Evolutionary conservation across 208 protist genomes (phyloP).

Genomic region (Leishmania aethiopica): DNA sequence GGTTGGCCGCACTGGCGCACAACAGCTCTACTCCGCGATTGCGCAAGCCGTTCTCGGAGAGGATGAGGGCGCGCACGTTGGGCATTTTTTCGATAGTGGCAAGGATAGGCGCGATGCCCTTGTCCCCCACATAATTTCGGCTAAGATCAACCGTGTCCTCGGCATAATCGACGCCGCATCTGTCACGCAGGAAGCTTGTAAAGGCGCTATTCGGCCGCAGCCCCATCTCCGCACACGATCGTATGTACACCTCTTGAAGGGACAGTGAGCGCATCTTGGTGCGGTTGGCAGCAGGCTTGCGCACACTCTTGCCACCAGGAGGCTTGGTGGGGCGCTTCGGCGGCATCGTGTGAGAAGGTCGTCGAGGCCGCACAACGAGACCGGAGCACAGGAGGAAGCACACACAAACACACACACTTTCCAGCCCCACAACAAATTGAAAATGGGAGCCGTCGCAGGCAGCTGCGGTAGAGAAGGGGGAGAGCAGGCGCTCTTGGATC

Average conservation of each 20-base stretch:
- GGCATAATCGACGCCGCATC: constrained; percentile 36
- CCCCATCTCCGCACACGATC: constrained; percentile 67
- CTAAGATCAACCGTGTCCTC: constrained; percentile 63
- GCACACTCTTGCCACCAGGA: constrained; percentile 22
- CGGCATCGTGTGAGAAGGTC: constrained; percentile 14
- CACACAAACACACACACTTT: neutral
- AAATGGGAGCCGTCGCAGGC: neutral
- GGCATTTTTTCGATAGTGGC: constrained; percentile 58
- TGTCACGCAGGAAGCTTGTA: constrained; percentile 57
- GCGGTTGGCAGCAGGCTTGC: constrained; percentile 5
- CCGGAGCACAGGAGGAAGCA: neutral
- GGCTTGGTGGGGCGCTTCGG: constrained; percentile 23
- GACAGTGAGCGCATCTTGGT: constrained; percentile 35
- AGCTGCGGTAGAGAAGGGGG: neutral
- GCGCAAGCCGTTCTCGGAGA: constrained; percentile 88
- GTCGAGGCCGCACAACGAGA: neutral
- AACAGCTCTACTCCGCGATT: constrained; percentile 75
- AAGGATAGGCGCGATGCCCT: constrained; percentile 75
- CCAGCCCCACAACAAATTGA: neutral
- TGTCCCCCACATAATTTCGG: constrained; percentile 90
- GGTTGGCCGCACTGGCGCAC: constrained; percentile 39
- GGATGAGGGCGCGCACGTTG: constrained; percentile 51
- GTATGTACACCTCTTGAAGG: constrained; percentile 78
- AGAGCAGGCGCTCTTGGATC: neutral
- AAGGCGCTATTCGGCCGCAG: constrained; percentile 80